Conservation (phyloP, 805 yeast genomes). For the Suhomyces vadensis region DNA sequence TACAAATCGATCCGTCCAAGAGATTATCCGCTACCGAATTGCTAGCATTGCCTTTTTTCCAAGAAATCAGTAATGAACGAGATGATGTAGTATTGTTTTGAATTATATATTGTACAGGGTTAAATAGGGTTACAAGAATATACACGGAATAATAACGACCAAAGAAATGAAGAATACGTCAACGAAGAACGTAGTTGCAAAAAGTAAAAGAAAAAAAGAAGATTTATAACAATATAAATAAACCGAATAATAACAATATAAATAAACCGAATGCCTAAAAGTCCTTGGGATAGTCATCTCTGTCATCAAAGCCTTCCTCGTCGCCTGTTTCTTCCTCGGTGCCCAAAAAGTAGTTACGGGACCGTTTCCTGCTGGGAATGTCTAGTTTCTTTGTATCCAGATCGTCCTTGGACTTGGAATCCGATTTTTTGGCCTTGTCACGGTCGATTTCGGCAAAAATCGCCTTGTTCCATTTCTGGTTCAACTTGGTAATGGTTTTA, state of each 20-base stretch:
- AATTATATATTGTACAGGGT: constrained; percentile 8
- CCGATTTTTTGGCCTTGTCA: constrained; percentile 2
- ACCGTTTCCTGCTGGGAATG: constrained; percentile 13
- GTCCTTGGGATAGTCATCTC: constrained; percentile 2
- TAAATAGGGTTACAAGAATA: constrained; percentile 6
- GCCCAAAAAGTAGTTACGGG: constrained; percentile 17
- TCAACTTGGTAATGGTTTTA: constrained; percentile 34
- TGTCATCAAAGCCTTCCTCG: constrained; percentile 10
- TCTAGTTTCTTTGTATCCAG: constrained; percentile 1
- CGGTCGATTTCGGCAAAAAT: constrained; percentile 9
- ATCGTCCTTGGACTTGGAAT: neutral
- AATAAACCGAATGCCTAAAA: neutral
- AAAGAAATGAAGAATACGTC: constrained; percentile 9
- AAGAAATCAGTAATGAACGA: constrained; percentile 34
- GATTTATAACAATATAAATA: constrained; percentile 1
- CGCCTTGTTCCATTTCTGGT: constrained; percentile 43
- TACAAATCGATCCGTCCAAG: constrained; percentile 57
- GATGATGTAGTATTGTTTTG: constrained; percentile 34
- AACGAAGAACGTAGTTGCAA: too few relatives aligned
- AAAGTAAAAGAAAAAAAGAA: too few relatives aligned
- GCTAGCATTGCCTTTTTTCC: constrained; percentile 60
- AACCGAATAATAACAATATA: neutral
- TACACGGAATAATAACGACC: constrained; percentile 1
- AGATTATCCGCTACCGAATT: constrained; percentile 60
- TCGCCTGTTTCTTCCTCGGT: constrained; percentile 10